Base-by-base conservation (phyloP, 1,139 yeast species). In the Diutina catenulata region DNA sequence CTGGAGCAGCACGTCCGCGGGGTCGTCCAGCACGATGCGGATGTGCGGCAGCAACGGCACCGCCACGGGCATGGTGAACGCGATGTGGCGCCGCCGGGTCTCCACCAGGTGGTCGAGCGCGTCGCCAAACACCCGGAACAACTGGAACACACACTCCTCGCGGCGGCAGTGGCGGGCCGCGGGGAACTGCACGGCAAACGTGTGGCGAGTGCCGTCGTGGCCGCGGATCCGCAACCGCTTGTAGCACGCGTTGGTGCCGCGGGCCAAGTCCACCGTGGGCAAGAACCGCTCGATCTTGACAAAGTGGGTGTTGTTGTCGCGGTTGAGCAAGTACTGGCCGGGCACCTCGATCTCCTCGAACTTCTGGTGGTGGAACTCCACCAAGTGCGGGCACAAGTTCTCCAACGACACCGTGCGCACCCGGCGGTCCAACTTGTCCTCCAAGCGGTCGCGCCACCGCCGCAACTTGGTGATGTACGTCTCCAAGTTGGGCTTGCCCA, bases 311-410 rank as follows among this genome's bases (percentile, higher is more conserved):
- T 87, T 91, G 54, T 69, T 81, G 50, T 88, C 97, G 53, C 80
- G 81, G 55, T 81, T 80, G 57, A 79, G 60, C 50, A 88, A 65
- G 52, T 91, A 91, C 54, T 93, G 99, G 1, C 99, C 98, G 0
- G 98, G 98, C 41, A 93, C 80, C 56, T 93, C 98, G 43, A 93
- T 86, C 40, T 93, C 97, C 57, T 93, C 99, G 55, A 91, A 93
- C 60, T 87, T 88, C 56, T 91, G 98, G 55, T 91, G 95, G 55
- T 93, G 98, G 74, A 93, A 91, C 55, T 88, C 96, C 56, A 94
- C 82, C 55, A 93, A 68, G 49, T 88, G 97, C 21, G 97, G 96
- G 52, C 96, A 87, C 45, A 91, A 68, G 42, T 87, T 80, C 57
- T 93, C 98, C 48, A 93, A 63, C 48, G 87, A 82, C 36, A 83